Conservation (phyloP, 176 grass and related monocot species). For the Rhipidocladum racemiflorum region DNA sequence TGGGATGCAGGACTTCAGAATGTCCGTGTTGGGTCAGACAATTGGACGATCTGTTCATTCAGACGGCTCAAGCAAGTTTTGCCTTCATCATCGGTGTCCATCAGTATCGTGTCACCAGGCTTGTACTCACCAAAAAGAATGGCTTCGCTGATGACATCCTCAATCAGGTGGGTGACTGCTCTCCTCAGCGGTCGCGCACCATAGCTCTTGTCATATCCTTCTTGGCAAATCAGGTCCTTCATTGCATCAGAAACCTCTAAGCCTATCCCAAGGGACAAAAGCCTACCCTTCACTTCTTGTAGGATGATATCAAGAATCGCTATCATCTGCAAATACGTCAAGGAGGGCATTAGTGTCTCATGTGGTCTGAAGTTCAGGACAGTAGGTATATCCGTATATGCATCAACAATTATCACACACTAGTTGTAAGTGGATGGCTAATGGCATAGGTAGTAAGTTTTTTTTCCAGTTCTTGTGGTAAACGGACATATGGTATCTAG, state of each 20-base stretch:
- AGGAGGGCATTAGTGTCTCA: background rate
- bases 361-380: background rate
- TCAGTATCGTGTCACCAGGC: constrained; percentile 67
- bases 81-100: constrained; percentile 57
- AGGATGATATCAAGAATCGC: constrained; percentile 88
- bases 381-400: background rate
- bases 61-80: constrained; percentile 52
- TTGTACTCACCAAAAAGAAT: constrained; percentile 77
- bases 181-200: constrained; percentile 77
- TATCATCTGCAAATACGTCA: constrained; percentile 59
- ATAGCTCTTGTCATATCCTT: constrained; percentile 83
- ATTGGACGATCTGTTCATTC: constrained; percentile 47
- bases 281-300: constrained; percentile 74
- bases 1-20: constrained; percentile 30
- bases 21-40: constrained; percentile 53
- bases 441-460: background rate
- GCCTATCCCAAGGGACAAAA: constrained; percentile 59
- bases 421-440: background rate
- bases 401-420: background rate
- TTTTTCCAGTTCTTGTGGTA: background rate
- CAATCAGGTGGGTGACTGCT: constrained; percentile 71
- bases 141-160: constrained; percentile 80
- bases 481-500: background rate
- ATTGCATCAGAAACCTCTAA: constrained; percentile 74
- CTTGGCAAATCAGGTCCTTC: constrained; percentile 64